phyloP scores from a whole-genome alignment of 345 rosid species.

The Eucalyptus regnans region DNA sequence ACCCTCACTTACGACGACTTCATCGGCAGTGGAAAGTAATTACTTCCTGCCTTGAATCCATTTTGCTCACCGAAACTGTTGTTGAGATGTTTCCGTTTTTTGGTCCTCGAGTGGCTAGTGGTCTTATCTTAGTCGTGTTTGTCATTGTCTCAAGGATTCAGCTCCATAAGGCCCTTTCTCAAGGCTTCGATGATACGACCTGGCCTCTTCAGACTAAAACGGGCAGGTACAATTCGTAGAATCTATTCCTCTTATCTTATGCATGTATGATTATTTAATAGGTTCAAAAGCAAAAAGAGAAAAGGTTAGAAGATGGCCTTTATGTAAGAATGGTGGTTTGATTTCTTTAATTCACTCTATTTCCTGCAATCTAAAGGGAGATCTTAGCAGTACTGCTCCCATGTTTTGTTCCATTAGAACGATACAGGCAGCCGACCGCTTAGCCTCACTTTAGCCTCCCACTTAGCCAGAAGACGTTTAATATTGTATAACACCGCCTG shows the following conservation, averaged over 20 bases:
- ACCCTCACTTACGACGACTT: conserved; percentile 53
- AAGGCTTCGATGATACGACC: conserved; percentile 63
- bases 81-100: neutral
- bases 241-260: neutral
- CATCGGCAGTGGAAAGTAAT: conserved; percentile 80
- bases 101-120: neutral
- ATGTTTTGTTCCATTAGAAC: neutral
- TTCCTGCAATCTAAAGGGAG: neutral
- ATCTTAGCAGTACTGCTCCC: neutral
- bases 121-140: neutral
- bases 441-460: neutral
- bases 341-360: neutral
- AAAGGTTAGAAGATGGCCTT: neutral
- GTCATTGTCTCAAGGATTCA: conserved; percentile 37
- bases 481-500: neutral
- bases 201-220: conserved; percentile 80
- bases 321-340: neutral
- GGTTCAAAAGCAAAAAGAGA: neutral
- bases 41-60: neutral
- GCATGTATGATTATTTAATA: neutral
- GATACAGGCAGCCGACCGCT: neutral
- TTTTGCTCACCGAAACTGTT: neutral
- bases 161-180: conserved; percentile 60
- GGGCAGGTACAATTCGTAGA: conserved; percentile 40
- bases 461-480: neutral